Evolutionary conservation across 2,329 filamentous ascomycete genomes (phyloP).

Genomic region (Colletotrichum echinochloae): DNA sequence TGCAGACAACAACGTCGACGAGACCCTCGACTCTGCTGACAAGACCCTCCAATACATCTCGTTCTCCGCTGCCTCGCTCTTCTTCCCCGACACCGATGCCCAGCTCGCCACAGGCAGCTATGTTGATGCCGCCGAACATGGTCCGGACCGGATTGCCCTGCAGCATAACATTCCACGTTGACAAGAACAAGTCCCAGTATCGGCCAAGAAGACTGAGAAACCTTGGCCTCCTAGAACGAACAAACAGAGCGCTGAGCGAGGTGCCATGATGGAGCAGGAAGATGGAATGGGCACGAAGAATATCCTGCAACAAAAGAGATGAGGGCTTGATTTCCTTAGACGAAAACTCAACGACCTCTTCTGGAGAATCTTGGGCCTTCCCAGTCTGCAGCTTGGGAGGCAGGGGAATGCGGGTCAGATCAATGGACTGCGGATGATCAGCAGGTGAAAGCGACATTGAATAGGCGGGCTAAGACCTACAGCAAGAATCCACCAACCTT

Average conservation of each 20-base stretch:
- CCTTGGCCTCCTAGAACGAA: slow-evolving; percentile 70
- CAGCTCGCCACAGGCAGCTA: slow-evolving; percentile 90
- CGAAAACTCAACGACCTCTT: slow-evolving; percentile 79
- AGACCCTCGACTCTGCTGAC: slow-evolving; percentile 83
- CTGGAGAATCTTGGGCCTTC: slow-evolving; percentile 54
- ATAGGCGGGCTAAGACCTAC: slow-evolving; percentile 62
- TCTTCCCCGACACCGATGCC: slow-evolving; percentile 96
- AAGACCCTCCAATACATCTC: slow-evolving; percentile 93
- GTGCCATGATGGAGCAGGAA: slow-evolving; percentile 91
- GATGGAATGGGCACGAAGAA: slow-evolving; percentile 82
- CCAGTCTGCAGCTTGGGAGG: slow-evolving; percentile 64
- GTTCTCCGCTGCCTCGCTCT: slow-evolving; percentile 91
- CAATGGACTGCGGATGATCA: slow-evolving; percentile 71
- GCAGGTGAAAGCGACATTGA: background rate
- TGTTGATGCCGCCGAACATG: slow-evolving; percentile 85
- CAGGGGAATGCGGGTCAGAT: slow-evolving; percentile 79
- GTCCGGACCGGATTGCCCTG: slow-evolving; percentile 88
- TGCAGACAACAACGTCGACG: slow-evolving; percentile 87
- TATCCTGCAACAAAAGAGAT: slow-evolving; percentile 80
- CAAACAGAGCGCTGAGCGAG: slow-evolving; percentile 77
- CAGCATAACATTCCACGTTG: slow-evolving; percentile 88
- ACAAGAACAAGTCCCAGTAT: slow-evolving; percentile 81
- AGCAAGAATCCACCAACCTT: slow-evolving; percentile 94
- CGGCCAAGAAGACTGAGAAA: slow-evolving; percentile 80
- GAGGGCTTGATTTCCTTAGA: slow-evolving; percentile 90